phyloP scores from a whole-genome alignment of 1,284 basidiomycete genomes.

The Melampsora medusae region DNA sequence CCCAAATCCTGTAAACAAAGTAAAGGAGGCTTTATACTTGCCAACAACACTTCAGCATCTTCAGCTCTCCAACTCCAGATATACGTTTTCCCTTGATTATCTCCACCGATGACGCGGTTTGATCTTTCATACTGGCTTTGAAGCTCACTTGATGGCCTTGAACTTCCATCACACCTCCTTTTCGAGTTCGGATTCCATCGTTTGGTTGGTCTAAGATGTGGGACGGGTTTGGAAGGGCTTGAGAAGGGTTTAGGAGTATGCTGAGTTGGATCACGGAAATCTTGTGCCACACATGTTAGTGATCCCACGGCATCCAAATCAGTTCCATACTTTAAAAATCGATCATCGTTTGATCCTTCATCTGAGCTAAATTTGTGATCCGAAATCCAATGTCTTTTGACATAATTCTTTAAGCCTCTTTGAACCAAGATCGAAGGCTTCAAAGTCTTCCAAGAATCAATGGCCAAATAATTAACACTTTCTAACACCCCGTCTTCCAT shows the following conservation, averaged over 20 bases:
- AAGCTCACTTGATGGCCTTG: too few species aligned
- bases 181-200: too few species aligned
- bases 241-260: background rate
- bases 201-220: too few species aligned
- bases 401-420: background rate
- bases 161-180: too few species aligned
- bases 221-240: background rate
- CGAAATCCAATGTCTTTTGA: conserved; percentile 1
- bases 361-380: background rate
- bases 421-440: too few species aligned
- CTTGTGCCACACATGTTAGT: background rate
- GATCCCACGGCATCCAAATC: background rate
- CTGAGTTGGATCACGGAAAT: too few species aligned
- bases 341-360: too few species aligned
- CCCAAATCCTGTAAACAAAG: background rate
- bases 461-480: too few species aligned
- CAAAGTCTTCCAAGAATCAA: too few species aligned
- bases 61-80: background rate
- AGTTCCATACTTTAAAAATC: background rate
- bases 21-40: background rate
- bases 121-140: too few species aligned
- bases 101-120: background rate
- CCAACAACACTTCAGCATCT: background rate
- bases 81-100: background rate
- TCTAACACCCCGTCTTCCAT: too few species aligned